Conservation (phyloP, 176 grass and related monocot genomes). For the Oryza rufipogon region DNA sequence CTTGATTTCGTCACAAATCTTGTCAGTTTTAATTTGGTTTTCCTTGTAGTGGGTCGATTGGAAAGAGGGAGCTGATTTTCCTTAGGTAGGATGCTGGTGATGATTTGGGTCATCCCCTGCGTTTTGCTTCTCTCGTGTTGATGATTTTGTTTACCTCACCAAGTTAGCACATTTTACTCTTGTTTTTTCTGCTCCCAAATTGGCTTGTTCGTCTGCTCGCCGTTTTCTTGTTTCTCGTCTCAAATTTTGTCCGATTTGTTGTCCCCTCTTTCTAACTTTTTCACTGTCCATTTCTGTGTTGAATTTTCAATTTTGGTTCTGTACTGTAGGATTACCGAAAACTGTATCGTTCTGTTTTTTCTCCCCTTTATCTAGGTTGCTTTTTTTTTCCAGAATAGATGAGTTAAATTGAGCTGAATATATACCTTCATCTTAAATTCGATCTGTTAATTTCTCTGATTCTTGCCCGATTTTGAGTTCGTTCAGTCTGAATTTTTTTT, state of each 20-base stretch:
- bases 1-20: background rate
- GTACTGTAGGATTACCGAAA: background rate
- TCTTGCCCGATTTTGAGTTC: constrained; percentile 2
- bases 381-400: background rate
- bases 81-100: background rate
- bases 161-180: constrained; percentile 23
- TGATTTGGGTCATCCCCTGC: constrained; percentile 19
- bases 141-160: background rate
- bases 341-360: constrained; percentile 4
- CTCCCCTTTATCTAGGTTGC: background rate
- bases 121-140: constrained; percentile 5
- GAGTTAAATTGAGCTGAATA: constrained; percentile 30
- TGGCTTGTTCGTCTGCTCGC: constrained; percentile 1
- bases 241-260: background rate
- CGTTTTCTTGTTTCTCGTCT: constrained; percentile 18
- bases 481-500: constrained; percentile 11
- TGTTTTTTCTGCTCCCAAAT: background rate
- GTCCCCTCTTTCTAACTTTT: background rate
- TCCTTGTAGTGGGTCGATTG: background rate
- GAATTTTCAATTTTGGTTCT: background rate
- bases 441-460: constrained; percentile 20
- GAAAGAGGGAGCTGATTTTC: background rate
- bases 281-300: background rate
- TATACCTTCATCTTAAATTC: background rate
- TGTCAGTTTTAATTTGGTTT: background rate